A percentile compares a stretch with the other conserved stretches of the same genome.
Conservation (phyloP, 495 filamentous ascomycete genomes). For the Annulohypoxylon moriforme region DNA sequence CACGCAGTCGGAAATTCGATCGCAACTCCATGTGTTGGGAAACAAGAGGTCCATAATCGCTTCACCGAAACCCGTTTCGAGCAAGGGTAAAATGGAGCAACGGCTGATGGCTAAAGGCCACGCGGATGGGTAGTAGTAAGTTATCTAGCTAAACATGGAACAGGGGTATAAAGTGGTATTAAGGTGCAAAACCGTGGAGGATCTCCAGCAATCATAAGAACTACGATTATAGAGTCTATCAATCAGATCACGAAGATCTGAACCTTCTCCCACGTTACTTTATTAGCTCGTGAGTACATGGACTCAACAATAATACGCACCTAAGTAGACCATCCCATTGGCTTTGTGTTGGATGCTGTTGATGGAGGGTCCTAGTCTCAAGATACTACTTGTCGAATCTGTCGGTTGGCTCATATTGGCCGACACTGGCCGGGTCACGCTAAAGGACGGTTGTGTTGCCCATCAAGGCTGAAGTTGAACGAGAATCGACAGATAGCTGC, state of each 20-base stretch:
- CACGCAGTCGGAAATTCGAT: background rate
- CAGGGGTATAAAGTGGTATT: slow-evolving; percentile 37
- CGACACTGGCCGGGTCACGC: slow-evolving; percentile 2
- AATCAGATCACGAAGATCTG: slow-evolving; percentile 44
- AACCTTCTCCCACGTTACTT: slow-evolving; percentile 14
- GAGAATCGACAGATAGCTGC: slow-evolving; percentile 32
- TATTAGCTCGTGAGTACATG: no score
- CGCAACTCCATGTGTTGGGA: background rate
- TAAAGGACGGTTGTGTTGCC: slow-evolving; percentile 5
- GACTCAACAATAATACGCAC: background rate
- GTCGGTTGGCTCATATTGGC: slow-evolving; percentile 4
- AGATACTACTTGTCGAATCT: background rate
- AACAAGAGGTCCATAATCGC: slow-evolving; percentile 16
- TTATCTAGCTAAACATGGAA: slow-evolving; percentile 31
- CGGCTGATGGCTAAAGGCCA: slow-evolving; percentile 27
- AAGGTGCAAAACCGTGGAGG: slow-evolving; percentile 32
- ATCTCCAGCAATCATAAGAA: slow-evolving; percentile 42
- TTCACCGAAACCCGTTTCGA: slow-evolving; percentile 40
- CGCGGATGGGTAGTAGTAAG: slow-evolving; percentile 41
- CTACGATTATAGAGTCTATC: slow-evolving; percentile 26
- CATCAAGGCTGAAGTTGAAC: slow-evolving; percentile 22
- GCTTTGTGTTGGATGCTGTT: background rate
- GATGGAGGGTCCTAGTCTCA: background rate
- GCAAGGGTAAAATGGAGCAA: slow-evolving; percentile 14
- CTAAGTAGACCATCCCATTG: no score